A percentile compares a stretch with the other conserved stretches of the same genome.
Evolutionary conservation across 345 rosid genomes (phyloP).

Genomic region (Citrus reticulata): DNA sequence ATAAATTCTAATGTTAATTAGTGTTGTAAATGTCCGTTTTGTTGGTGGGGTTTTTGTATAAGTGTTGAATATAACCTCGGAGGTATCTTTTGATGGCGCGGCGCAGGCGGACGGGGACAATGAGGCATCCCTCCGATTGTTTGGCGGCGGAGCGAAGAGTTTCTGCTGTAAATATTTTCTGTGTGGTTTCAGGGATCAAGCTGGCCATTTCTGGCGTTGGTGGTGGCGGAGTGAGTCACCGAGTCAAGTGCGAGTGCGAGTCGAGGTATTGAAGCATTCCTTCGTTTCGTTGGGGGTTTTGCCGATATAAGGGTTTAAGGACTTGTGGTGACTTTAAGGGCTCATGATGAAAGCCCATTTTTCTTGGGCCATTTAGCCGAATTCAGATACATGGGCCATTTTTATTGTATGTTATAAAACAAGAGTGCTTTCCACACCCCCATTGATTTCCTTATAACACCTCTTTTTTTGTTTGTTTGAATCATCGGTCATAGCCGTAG

Average conservation of each 20-base stretch:
- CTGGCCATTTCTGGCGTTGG: conserved; percentile 32
- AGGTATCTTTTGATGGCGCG: conserved; percentile 82
- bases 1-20: background rate
- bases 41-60: background rate
- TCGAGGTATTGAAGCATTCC: background rate
- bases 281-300: background rate
- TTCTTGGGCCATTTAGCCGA: background rate
- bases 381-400: background rate
- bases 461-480: too few species aligned
- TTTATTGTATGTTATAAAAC: too few species aligned
- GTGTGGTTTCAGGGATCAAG: conserved; percentile 33
- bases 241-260: background rate
- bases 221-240: background rate
- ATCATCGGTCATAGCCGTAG: too few species aligned
- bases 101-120: conserved; percentile 78
- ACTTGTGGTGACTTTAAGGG: background rate
- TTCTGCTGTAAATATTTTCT: conserved; percentile 48
- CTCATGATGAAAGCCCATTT: background rate
- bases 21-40: background rate
- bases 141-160: conserved; percentile 62
- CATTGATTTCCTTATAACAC: too few species aligned
- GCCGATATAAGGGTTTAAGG: conserved; percentile 13
- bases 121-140: conserved; percentile 67
- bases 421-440: fast-evolving
- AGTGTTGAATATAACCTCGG: conserved; percentile 37